Evolutionary conservation across 2,329 filamentous ascomycete species (phyloP).

Genomic region (Pyrenophora teres): DNA sequence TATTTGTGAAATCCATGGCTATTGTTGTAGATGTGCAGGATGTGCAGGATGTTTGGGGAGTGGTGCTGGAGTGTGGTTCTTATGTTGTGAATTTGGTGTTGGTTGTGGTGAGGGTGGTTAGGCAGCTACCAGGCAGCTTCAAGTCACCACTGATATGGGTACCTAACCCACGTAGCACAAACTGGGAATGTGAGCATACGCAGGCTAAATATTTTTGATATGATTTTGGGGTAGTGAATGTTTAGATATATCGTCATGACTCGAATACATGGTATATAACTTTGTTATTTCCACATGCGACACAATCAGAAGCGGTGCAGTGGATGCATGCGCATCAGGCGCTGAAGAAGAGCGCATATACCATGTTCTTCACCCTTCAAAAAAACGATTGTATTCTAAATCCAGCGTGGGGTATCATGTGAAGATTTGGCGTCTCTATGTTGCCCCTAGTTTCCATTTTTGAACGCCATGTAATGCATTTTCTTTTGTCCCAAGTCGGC

Average conservation of each 20-base stretch:
- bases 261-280: too few relatives aligned
- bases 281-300: too few relatives aligned
- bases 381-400: neutral
- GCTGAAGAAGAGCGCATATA: too few relatives aligned
- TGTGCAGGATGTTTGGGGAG: neutral
- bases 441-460: slow-evolving; percentile 28
- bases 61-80: slow-evolving; percentile 18
- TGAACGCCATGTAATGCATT: slow-evolving; percentile 42
- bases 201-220: too few relatives aligned
- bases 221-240: too few relatives aligned
- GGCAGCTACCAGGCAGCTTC: slow-evolving; percentile 43
- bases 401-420: slow-evolving; percentile 40
- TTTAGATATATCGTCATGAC: too few relatives aligned
- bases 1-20: slow-evolving; percentile 58
- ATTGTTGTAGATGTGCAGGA: neutral
- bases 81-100: slow-evolving; percentile 27
- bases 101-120: slow-evolving; percentile 31
- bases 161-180: neutral
- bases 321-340: too few relatives aligned
- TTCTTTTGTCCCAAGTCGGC: slow-evolving; percentile 9
- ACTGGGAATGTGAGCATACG: neutral
- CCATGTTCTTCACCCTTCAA: too few relatives aligned
- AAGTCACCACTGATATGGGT: slow-evolving; percentile 33
- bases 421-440: slow-evolving; percentile 33
- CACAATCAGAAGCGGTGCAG: too few relatives aligned